Base-by-base conservation (phyloP, 192 early-diverging fungal species). In the Cetraspora pellucida region DNA sequence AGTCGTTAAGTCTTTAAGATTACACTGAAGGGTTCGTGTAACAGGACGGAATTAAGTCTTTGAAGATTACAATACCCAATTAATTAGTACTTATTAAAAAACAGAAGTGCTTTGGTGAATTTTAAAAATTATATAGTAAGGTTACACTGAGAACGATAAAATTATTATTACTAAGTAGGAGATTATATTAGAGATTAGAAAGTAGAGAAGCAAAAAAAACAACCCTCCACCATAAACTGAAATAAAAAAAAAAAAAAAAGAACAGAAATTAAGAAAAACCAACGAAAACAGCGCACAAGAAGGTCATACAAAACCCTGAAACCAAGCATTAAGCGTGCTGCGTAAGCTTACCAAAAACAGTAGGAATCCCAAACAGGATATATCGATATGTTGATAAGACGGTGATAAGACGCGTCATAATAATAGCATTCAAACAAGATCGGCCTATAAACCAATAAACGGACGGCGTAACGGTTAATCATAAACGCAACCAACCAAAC, bases 101-200 rank as follows among this genome's bases (percentile, higher is more conserved):
- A 49, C 47, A 71, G 69, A 54, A 71, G 49, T 71, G 50, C 27
- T 25, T 23, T 30, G 25, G 25, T 31, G 23, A 71, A 31, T 21
- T n/a, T n/a, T n/a, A n/a, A 47, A 47, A 71, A 54, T 71, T 71
- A 50, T 52, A 50, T 16, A 71, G 21, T 54, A 52, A 28, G 50
- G 25, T 17, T 71, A 54, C 69, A 71, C 69, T 71, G 47, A 49
- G 45, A 71, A 25, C 21, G 47, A 71, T 52, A 52, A 71, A 52
- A 71, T 71, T 71, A 71, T 28, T 71, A 71, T 50, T 52, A 49
- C 49, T 52, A 54, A 71, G 19, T 65, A 65, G 16, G 49, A 71
- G 49, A 71, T 71, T 71, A 71, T 71, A 71, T 71, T 71, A 71
- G 49, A 71, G 27, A 71, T 71, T 71, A 71, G 30, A 28, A 31